Base-by-base conservation (phyloP, 768 basidiomycete species). In the Amyloporia xantha region DNA sequence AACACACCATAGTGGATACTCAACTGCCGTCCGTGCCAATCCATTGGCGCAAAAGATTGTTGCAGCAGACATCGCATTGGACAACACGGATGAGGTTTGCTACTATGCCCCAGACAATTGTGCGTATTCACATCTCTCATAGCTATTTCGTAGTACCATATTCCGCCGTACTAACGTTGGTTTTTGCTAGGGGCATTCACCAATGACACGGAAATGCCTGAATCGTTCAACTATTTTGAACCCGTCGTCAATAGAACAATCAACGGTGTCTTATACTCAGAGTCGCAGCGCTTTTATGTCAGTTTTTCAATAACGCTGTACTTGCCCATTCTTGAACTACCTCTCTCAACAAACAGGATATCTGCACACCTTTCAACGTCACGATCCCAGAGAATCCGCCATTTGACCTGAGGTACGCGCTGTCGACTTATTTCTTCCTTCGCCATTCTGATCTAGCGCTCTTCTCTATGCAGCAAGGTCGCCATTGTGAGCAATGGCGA, bases 1-100 rank as follows among this genome's bases (percentile, higher is more conserved):
- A n/a, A n/a, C n/a, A n/a, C n/a, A n/a, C n/a, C n/a, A 15, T 50
- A 82, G 80, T 3, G 80, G 81, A 3, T 83, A 81, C 63, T 68
- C 76, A 43, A 77, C 79, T 2, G 74, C 72, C 7, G 65, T 62
- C 21, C 75, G 81, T 21, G 79, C 71, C 6, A 81, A 77, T 53
- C 65, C 73, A 4, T 70, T 84, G 4, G 81, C 82, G 2, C 72
- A 76, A 53, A 81, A 78, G 61, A 79, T 84, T 35, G 65, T 82
- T 9, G 69, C 69, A 11, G 68, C 72, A 2, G 73, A 76, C 54
- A 80, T 83, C 38, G 67, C 64, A 2, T 63, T 72, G 27, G 70
- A 73, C 0, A 54, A 75, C 5, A 63, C 71, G 38, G 62, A 53
- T 26, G 21, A 49, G 1, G 52, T 69, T 15, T 57, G 66, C 1